Percentiles rank a stretch among this genome's conserved stretches.
Evolutionary conservation across 1,284 basidiomycete genomes (phyloP).

Genomic region (Fereydounia khargensis): DNA sequence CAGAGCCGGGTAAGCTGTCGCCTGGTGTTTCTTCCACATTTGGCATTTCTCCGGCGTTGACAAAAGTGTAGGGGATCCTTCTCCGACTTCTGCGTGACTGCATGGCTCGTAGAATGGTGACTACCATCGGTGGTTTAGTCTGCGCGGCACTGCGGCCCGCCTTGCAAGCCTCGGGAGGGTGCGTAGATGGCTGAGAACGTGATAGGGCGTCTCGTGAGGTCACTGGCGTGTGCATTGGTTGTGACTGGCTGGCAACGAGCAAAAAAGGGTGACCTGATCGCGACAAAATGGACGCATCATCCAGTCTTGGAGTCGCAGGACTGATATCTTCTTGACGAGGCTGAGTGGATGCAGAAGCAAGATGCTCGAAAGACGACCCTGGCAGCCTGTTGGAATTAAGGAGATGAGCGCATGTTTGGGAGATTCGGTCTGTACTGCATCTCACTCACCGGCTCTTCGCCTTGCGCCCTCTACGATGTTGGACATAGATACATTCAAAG

Average conservation of each 20-base stretch:
- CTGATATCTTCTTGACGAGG: too few species aligned
- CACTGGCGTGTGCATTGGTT: too few species aligned
- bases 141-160: too few species aligned
- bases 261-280: too few species aligned
- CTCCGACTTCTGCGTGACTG: constrained; percentile 19
- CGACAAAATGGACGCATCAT: constrained; percentile 2
- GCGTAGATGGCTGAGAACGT: too few species aligned
- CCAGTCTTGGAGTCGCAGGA: neutral
- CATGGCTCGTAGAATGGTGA: constrained; percentile 33
- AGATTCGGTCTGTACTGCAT: neutral
- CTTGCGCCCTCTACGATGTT: constrained; percentile 32
- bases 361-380: too few species aligned
- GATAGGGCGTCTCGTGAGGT: too few species aligned
- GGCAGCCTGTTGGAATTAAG: too few species aligned
- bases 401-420: neutral
- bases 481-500: constrained; percentile 34
- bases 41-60: constrained; percentile 33
- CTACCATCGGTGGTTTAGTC: constrained; percentile 33
- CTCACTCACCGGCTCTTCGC: constrained; percentile 21
- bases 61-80: constrained; percentile 30
- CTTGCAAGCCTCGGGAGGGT: too few species aligned
- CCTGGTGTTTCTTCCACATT: constrained; percentile 1
- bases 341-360: too few species aligned
- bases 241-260: too few species aligned
- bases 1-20: too few species aligned